Evolutionary conservation across 2,329 filamentous ascomycete genomes (phyloP).

Genomic region (Ophiostoma triangulosporum): DNA sequence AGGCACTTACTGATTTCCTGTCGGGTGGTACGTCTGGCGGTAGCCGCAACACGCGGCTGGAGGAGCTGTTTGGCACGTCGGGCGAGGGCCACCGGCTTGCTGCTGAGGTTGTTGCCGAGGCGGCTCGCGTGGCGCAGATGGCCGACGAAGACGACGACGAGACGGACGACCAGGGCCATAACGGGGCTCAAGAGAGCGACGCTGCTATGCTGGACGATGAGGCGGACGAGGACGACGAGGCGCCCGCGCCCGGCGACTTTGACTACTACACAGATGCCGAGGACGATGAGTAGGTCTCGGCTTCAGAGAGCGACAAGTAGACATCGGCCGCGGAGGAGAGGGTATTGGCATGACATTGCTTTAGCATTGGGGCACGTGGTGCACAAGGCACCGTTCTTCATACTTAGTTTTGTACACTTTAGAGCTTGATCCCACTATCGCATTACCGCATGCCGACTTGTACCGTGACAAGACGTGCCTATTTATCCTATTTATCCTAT

Average conservation of each 20-base stretch:
- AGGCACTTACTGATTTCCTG: neutral
- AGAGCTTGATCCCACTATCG: too few relatives aligned
- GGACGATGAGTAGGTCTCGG: slow-evolving; percentile 22
- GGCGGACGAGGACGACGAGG: slow-evolving; percentile 59
- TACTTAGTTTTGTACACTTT: too few relatives aligned
- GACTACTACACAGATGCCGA: slow-evolving; percentile 63
- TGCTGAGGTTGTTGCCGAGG: slow-evolving; percentile 10
- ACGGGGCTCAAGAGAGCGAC: slow-evolving; percentile 55
- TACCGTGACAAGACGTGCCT: too few relatives aligned
- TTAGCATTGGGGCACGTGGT: neutral
- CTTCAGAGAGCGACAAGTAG: too few relatives aligned
- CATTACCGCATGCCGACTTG: too few relatives aligned
- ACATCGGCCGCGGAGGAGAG: neutral
- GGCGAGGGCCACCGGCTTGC: neutral
- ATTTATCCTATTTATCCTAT: too few relatives aligned
- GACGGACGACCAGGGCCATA: slow-evolving; percentile 6
- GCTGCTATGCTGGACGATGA: slow-evolving; percentile 82
- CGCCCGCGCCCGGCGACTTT: slow-evolving; percentile 56
- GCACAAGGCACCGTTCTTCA: neutral
- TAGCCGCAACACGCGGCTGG: slow-evolving; percentile 1
- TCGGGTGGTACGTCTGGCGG: slow-evolving; percentile 10
- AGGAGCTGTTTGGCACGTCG: slow-evolving; percentile 1
- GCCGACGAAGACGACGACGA: slow-evolving; percentile 12
- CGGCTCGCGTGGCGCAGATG: slow-evolving; percentile 7
- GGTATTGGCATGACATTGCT: neutral